Conservation (phyloP, 495 filamentous ascomycete genomes). For the Annulohypoxylon nitens region DNA sequence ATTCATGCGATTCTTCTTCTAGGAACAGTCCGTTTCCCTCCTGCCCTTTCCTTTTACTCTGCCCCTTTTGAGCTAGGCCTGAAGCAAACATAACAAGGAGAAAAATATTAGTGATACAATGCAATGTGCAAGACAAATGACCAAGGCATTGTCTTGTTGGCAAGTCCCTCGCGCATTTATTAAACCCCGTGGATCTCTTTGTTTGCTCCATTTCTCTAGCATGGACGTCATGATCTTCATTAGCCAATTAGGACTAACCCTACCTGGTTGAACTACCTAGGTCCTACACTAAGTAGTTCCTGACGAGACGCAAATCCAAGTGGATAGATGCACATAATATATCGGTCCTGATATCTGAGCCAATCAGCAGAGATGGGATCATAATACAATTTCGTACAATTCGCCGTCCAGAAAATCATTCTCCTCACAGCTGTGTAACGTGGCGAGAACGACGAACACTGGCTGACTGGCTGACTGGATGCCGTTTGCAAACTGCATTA, state of each 20-base stretch:
- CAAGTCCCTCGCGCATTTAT: neutral
- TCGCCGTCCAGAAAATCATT: neutral
- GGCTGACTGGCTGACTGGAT: neutral
- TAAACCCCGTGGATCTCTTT: neutral
- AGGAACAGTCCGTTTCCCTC: neutral
- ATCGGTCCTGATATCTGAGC: neutral
- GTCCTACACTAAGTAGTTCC: neutral
- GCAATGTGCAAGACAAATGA: neutral
- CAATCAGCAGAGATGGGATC: slow-evolving; percentile 10
- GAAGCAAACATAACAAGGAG: neutral
- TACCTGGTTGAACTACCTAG: too few species aligned
- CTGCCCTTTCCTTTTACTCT: too few species aligned
- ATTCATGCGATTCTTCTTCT: neutral
- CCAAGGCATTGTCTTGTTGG: neutral
- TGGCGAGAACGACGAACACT: neutral
- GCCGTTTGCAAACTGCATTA: neutral
- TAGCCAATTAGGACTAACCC: neutral
- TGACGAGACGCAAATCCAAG: neutral
- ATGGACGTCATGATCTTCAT: slow-evolving; percentile 3
- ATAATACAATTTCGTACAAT: neutral
- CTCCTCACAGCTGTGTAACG: neutral
- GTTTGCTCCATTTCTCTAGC: neutral
- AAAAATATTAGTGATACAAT: neutral
- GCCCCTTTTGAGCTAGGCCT: neutral
- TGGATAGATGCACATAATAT: neutral